Conservation (phyloP, 306 rosid genomes). For the Alnus glutinosa region DNA sequence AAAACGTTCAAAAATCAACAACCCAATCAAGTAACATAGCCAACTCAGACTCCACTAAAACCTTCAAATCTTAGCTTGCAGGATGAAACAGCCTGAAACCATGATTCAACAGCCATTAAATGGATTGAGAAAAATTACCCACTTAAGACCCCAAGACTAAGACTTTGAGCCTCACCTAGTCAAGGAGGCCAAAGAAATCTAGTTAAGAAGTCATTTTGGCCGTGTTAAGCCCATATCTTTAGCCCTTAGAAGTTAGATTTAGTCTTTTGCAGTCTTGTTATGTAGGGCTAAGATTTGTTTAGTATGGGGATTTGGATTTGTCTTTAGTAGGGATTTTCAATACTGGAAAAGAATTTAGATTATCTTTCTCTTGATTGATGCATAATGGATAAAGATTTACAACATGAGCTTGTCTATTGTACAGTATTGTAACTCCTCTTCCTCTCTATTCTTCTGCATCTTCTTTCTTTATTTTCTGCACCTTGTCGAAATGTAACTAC, state of each 20-base stretch:
- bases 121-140: neutral
- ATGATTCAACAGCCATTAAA: neutral
- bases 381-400: neutral
- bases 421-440: no score
- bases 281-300: neutral
- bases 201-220: neutral
- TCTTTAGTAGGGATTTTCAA: neutral
- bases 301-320: neutral
- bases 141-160: neutral
- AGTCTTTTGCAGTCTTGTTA: neutral
- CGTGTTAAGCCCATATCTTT: neutral
- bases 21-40: neutral
- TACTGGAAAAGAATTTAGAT: neutral
- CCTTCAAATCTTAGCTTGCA: neutral
- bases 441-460: neutral
- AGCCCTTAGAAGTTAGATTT: neutral
- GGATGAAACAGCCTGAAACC: neutral
- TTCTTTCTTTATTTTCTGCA: constrained; percentile 1
- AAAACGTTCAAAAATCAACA: neutral
- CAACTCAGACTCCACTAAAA: constrained; percentile 3
- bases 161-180: neutral
- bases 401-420: neutral
- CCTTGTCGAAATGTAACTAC: neutral
- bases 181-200: neutral
- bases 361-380: neutral